Evolutionary conservation across 2,329 filamentous ascomycete species (phyloP), one percentile per base, ranked within the genome.

Genomic region (Microsporum canis): DNA sequence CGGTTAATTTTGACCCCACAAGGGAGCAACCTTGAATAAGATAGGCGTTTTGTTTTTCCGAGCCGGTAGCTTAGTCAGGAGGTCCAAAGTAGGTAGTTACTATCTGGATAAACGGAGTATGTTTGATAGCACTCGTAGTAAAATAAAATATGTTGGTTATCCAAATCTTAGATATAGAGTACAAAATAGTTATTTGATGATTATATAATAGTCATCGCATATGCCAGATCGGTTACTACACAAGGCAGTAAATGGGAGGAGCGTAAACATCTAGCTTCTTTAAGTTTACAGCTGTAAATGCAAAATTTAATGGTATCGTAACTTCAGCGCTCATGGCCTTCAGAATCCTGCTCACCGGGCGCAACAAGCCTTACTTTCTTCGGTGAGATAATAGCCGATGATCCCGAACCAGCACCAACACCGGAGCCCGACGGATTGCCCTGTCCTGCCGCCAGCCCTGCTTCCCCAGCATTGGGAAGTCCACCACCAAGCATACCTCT

Each of bases 291-390:
- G 14, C 17, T 10, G 14, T n/a, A 36, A 55, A 10, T 14, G 14
- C 51, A 55, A 17, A 55, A 5, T 3, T 29, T 31, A 29, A 47
- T 29, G 31, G 10, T 51, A 7, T 29, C 14, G 23, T 3, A 10
- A 12, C 43, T 55, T 56, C 34, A 56, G 29, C 12, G 14, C 29
- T 29, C 34, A 14, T 56, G 29, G 5, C 51, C 31, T 14, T 7
- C 31, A 5, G 5, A 10, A 27, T 36, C 36, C 64, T 77, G 74
- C 63, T 78, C 76, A 57, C 70, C 71, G 14, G 76, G 76, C 5
- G 76, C 76, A 29, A 78, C 71, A 31, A 78, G 65, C 34, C 76
- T 71, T 17, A 78, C 76, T 63, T 75, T 77, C 66, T 78, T 78
- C 23, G 75, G 73, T 10, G 74, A 76, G 60, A 75, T 70, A 17